Conservation (phyloP, 2,329 filamentous ascomycete species). For the Ascocoryne sarcoides region DNA sequence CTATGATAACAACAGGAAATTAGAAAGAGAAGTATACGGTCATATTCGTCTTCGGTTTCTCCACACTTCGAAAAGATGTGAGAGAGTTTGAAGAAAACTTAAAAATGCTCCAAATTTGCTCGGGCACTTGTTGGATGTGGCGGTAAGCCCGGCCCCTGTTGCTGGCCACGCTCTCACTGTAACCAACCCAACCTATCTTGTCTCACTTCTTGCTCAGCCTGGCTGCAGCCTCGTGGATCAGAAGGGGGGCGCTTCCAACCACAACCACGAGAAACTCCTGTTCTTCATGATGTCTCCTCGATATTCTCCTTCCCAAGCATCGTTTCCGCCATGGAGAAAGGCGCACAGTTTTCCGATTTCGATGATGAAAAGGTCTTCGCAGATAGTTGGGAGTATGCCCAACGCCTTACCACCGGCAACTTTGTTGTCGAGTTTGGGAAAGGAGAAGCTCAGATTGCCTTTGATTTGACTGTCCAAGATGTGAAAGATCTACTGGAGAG, state of each 20-base stretch:
- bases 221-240: conserved; percentile 1
- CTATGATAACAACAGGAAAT: too few species aligned
- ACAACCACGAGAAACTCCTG: conserved; percentile 2
- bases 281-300: conserved; percentile 8
- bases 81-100: too few species aligned
- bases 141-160: too few species aligned
- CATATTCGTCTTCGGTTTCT: too few species aligned
- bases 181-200: too few species aligned
- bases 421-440: conserved; percentile 59
- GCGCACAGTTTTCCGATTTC: conserved; percentile 34
- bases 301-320: conserved; percentile 2
- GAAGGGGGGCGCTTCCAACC: conserved; percentile 8
- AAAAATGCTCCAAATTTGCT: too few species aligned
- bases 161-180: too few species aligned
- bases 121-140: too few species aligned
- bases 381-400: conserved; percentile 34
- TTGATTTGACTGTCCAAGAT: conserved; percentile 39
- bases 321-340: conserved; percentile 10
- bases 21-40: too few species aligned
- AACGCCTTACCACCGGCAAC: conserved; percentile 38
- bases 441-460: conserved; percentile 44
- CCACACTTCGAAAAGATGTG: too few species aligned
- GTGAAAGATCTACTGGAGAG: conserved; percentile 33
- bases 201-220: too few species aligned
- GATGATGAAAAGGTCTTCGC: conserved; percentile 41